These are phyloP conservation scores for Gonium pectorale DNA, from an alignment of 139 green algal species.

Conservation along the genomic window DNA sequence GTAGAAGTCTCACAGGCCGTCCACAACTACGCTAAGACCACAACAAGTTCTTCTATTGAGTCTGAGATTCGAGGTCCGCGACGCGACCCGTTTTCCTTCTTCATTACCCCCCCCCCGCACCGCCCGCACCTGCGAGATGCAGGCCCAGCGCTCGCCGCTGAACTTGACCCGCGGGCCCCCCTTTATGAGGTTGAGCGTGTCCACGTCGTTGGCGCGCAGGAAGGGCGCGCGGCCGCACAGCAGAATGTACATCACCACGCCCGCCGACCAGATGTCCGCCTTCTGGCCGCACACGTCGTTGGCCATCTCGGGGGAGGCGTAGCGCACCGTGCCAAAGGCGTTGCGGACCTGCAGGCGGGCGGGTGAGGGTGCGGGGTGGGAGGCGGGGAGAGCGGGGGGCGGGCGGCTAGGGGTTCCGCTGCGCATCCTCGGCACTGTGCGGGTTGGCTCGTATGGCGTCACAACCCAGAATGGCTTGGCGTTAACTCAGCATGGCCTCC, in stretches of 20 bases:
- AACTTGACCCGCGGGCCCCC: conserved; percentile 62
- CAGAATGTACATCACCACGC: conserved; percentile 68
- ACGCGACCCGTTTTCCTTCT: no score
- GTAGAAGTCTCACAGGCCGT: no score
- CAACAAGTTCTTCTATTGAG: no score
- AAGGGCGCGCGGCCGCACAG: conserved; percentile 58
- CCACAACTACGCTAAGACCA: no score
- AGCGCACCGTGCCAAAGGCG: conserved; percentile 73
- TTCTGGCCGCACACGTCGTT: conserved; percentile 68
- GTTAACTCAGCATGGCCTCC: no score
- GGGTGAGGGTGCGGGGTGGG: not conserved
- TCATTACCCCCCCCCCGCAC: no score
- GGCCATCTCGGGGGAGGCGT: conserved; percentile 77
- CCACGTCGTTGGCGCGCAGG: conserved; percentile 52
- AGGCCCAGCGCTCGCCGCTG: conserved; percentile 46
- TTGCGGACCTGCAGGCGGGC: conserved; percentile 45
- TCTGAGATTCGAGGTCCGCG: no score
- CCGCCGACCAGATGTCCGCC: conserved; percentile 72
- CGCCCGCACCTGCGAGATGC: conserved; percentile 37
- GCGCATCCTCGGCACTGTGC: no score
- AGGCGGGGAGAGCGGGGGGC: not conserved
- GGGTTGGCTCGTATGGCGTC: no score
- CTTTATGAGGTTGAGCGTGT: conserved; percentile 65
- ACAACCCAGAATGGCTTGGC: no score
- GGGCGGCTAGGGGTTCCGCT: no score